phyloP scores from a whole-genome alignment of 305 asterid species.

The Fraxinus velutina region DNA sequence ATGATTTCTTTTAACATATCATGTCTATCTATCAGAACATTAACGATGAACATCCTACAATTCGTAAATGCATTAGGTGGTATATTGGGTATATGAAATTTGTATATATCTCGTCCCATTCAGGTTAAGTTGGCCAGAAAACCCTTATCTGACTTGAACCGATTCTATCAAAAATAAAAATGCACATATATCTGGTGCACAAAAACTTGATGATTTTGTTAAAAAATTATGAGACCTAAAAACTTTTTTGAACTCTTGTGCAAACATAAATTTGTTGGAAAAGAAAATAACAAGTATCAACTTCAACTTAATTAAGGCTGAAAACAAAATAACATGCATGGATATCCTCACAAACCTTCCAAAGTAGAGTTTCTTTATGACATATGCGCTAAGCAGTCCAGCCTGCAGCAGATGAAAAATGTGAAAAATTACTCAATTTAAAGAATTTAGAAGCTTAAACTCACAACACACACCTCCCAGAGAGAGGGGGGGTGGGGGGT shows the following conservation, averaged over 20 bases:
- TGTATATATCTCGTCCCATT: background rate
- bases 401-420: constrained; percentile 46
- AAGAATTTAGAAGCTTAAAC: constrained; percentile 13
- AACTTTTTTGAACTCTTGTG: no score
- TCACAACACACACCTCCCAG: background rate
- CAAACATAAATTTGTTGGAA: background rate
- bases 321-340: constrained; percentile 1
- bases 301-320: no score
- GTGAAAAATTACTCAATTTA: constrained; percentile 14
- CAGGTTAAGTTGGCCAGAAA: background rate
- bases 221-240: background rate
- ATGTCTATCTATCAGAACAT: constrained; percentile 2
- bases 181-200: background rate
- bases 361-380: constrained; percentile 83
- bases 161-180: background rate
- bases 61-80: background rate
- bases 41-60: constrained; percentile 8
- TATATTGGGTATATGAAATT: background rate
- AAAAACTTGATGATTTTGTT: constrained; percentile 6
- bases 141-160: background rate
- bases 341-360: constrained; percentile 65
- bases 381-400: constrained; percentile 84
- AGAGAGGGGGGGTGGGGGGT: constrained; percentile 7
- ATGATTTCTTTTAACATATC: constrained; percentile 11
- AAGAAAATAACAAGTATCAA: background rate